Base-by-base conservation (phyloP, 805 yeast genomes). In the Barnettozyma salicaria region DNA sequence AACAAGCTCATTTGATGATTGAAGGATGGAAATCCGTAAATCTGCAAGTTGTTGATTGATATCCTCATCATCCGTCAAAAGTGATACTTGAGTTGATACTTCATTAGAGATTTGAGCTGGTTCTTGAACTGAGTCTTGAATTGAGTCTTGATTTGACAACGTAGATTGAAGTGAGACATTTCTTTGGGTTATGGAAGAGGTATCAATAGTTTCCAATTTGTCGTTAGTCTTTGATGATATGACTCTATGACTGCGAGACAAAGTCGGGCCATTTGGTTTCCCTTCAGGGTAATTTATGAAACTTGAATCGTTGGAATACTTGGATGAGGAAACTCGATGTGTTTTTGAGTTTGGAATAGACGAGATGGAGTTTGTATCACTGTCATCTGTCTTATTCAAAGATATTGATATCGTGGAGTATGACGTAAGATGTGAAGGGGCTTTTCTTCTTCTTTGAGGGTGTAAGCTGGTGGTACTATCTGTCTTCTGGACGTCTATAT, bases 111-210 rank as follows among this genome's bases (percentile, higher is more conserved):
- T 33, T 17, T 42, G 45, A 14, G 39, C 22, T 3, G 53, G 45
- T 4, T 40, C 44, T 12, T 42, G 43, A 10, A 40, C 34, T 6
- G 47, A 39, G 11, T 32, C 38, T 22, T 47, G 50, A 23, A 45
- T 29, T 1, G 51, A 49, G 14, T 44, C 47, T 7, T 25, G 23
- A 25, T 30, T 22, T 10, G 41, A 38, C 5, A 26, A 16, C 6
- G 20, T 22, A 3, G 49, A 41, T 8, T 39, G 39, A 4, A 24
- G 41, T 12, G 30, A 40, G 23, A 21, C 36, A 21, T 20, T 21
- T 11, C 26, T 32, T 12, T 18, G 16, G 9, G 19, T 13, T n/a
- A 27, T 29, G 37, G 40, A 4, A n/a, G n/a, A n/a, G n/a, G n/a
- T n/a, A n/a, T n/a, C n/a, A 19, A 28, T 17, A 6, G 9, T 17